These are phyloP conservation scores for Sporothrix phasma DNA, from an alignment of 2,329 filamentous ascomycete species.

Conservation along the genomic window DNA sequence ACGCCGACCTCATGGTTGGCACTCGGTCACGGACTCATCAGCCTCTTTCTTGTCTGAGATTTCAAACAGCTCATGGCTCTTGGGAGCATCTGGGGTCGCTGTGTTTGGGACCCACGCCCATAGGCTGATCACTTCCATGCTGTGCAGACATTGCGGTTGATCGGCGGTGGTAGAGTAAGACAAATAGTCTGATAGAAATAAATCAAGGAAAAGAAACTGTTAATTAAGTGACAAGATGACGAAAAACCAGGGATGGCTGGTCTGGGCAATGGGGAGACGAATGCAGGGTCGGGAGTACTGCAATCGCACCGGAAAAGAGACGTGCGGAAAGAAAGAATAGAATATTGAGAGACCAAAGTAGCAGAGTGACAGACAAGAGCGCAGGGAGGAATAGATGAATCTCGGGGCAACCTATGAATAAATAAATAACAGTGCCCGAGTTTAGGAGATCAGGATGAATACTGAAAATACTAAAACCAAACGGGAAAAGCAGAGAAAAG, in stretches of 20 bases:
- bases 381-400: slow-evolving; percentile 2
- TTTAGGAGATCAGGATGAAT: not conserved
- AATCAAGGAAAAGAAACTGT: too few species aligned
- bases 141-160: slow-evolving; percentile 4
- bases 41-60: not conserved
- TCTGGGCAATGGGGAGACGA: too few species aligned
- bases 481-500: not conserved
- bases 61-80: not conserved
- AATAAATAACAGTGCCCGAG: not conserved
- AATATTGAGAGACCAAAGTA: too few species aligned
- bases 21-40: slow-evolving; percentile 23
- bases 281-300: too few species aligned
- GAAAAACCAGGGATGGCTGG: too few species aligned
- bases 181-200: not conserved
- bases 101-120: slow-evolving; percentile 17
- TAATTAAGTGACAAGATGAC: too few species aligned
- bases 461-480: too few species aligned
- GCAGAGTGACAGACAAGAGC: not conserved
- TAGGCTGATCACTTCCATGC: not conserved
- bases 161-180: not conserved
- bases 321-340: too few species aligned
- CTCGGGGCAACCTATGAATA: too few species aligned
- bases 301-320: not conserved
- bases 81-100: not conserved
- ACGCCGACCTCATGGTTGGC: slow-evolving; percentile 23